Percentiles rank a stretch among this genome's conserved stretches.
Evolutionary conservation across 441 rosid species (phyloP).

Genomic region (Melastoma candidum): DNA sequence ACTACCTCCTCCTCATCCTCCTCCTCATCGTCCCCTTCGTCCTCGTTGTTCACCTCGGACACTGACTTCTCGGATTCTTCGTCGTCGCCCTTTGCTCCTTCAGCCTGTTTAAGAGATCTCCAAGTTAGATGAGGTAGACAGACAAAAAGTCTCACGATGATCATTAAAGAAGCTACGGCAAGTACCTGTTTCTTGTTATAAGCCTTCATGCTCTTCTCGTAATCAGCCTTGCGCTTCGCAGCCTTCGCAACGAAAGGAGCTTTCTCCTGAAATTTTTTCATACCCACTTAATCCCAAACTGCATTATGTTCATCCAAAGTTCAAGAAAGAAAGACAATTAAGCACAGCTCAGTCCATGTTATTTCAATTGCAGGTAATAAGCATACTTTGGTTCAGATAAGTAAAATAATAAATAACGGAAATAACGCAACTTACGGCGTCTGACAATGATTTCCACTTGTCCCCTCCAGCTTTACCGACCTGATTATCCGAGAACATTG

Average conservation of each 20-base stretch:
- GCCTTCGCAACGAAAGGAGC: conserved; percentile 56
- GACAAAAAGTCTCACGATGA: too few relatives aligned
- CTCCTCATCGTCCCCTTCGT: too few relatives aligned
- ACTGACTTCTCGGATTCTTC: too few relatives aligned
- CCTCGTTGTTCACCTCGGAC: too few relatives aligned
- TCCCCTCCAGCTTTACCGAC: conserved; percentile 74
- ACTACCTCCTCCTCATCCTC: too few relatives aligned
- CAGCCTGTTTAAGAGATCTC: too few relatives aligned
- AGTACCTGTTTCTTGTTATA: conserved; percentile 52
- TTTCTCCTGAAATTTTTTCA: conserved; percentile 30
- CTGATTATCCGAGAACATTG: conserved; percentile 19
- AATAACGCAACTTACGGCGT: conserved; percentile 32
- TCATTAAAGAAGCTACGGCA: too few relatives aligned
- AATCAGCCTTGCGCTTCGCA: conserved; percentile 43
- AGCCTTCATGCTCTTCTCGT: conserved; percentile 47
- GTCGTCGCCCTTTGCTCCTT: too few relatives aligned
- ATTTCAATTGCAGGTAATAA: too few relatives aligned
- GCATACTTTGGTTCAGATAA: too few relatives aligned
- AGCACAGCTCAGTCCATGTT: too few relatives aligned
- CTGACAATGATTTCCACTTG: conserved; percentile 57
- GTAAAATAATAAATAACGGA: neutral
- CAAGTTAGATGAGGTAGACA: too few relatives aligned
- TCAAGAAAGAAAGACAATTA: neutral
- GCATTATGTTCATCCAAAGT: neutral
- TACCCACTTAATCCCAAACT: neutral